These are phyloP conservation scores for Mycosarcoma mackinlayi DNA, from an alignment of 1,284 basidiomycete genomes.

Conservation along the genomic window DNA sequence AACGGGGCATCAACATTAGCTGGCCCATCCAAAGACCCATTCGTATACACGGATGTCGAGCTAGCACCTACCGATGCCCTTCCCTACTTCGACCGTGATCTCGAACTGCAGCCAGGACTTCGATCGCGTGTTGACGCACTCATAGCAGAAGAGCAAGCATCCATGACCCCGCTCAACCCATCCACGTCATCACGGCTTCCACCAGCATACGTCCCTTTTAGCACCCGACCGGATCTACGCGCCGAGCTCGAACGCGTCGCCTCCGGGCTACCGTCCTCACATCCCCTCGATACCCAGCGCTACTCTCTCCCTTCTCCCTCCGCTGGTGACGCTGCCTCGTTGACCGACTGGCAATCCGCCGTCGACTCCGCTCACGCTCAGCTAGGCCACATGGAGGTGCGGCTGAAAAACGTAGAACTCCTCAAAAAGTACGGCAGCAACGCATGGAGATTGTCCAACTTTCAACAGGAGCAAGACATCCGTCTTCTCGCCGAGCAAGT, in stretches of 20 bases:
- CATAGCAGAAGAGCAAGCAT: constrained; percentile 76
- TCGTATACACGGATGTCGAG: constrained; percentile 28
- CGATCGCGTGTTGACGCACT: constrained; percentile 80
- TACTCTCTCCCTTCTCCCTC: constrained; percentile 82
- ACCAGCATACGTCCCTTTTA: constrained; percentile 76
- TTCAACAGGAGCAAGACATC: constrained; percentile 57
- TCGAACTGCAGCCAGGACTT: constrained; percentile 79
- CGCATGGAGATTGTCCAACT: constrained; percentile 54
- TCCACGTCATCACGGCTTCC: constrained; percentile 72
- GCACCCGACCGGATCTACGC: constrained; percentile 31
- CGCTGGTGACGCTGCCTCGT: constrained; percentile 74
- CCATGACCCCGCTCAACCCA: constrained; percentile 72
- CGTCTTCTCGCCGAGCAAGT: constrained; percentile 17
- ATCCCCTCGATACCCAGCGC: constrained; percentile 80
- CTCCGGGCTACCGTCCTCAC: constrained; percentile 71
- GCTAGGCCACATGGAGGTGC: constrained; percentile 86
- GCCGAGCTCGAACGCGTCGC: constrained; percentile 61
- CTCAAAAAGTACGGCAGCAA: constrained; percentile 81
- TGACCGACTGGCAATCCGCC: constrained; percentile 82
- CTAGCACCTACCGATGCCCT: constrained; percentile 75
- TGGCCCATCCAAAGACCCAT: constrained; percentile 8
- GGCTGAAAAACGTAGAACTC: constrained; percentile 85
- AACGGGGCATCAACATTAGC: neutral
- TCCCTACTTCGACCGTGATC: constrained; percentile 93
- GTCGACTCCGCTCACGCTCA: constrained; percentile 84